Evolutionary conservation across 2,329 filamentous ascomycete genomes (phyloP), one percentile per base, ranked within the genome.

Genomic region (Diaporthe citrichinensis): DNA sequence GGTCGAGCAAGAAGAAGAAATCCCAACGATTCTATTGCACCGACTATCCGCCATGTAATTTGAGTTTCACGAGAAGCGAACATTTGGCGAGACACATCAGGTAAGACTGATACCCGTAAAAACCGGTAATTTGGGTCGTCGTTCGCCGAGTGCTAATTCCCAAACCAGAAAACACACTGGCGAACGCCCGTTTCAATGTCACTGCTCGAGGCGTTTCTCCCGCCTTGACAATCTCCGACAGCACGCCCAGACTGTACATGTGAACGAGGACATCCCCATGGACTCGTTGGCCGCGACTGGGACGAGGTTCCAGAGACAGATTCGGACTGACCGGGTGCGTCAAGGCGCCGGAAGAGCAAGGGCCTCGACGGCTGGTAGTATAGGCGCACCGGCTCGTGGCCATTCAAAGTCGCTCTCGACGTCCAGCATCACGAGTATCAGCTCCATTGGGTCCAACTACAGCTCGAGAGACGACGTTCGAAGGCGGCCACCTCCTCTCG

Each of bases 221-320:
- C 92, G 96, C 67, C 90, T 98, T 61, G 96, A 99, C 84, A 99
- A 99, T 82, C 87, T 99, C 71, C 92, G 97, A 76, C 97, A 99
- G 83, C 97, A 99, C 88, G 97, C 97, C 59, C 96, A 98, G 84
- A 98, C 97, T 0, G 97, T 99, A 1, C 97, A 99, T 83, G 94
- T 98, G 75, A 98, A 98, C 83, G 97, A 98, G 83, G 95, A 98
- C 74, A 99, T 99, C 46, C 97, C 97, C 4, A 92, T 93, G 55
- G 95, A 98, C 83, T 98, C 97, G 1, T 90, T 98, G 28, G 97
- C 97, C 23, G 97, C 96, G 5, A 97, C 95, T 1, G 95, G 96
- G 34, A 98, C 96, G 12, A 90, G 96, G 53, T 98, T 98, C 80
- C 96, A 98, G 81, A 91, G 96, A 77, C 96, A 98, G 84, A 95